Evolutionary conservation across 768 basidiomycete species (phyloP).

Genomic region (Pleurotus cornucopiae): DNA sequence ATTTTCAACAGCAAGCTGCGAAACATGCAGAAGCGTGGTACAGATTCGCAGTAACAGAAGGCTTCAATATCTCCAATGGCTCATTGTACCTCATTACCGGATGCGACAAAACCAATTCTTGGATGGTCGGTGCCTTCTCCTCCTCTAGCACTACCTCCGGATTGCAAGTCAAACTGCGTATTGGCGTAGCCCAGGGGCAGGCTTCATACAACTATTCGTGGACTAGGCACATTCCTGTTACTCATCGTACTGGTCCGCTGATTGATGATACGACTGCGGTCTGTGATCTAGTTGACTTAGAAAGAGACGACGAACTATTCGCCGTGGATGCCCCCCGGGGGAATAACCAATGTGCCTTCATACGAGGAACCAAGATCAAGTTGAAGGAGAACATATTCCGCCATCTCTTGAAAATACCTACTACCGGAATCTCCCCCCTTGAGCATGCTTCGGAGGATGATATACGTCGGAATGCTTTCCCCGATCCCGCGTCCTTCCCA

Average conservation of each 20-base stretch:
- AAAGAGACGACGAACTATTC: background rate
- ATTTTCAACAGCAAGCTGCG: slow-evolving; percentile 1
- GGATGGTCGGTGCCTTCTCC: slow-evolving; percentile 14
- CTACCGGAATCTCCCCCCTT: no score
- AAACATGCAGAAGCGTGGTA: slow-evolving; percentile 12
- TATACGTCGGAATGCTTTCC: no score
- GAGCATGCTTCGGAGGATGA: no score
- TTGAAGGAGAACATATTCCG: background rate
- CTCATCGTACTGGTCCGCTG: slow-evolving; percentile 11
- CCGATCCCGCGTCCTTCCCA: no score
- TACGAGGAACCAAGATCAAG: slow-evolving; percentile 9
- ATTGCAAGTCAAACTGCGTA: slow-evolving; percentile 7
- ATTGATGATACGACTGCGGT: background rate
- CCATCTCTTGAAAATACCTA: background rate
- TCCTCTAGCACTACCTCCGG: slow-evolving; percentile 8
- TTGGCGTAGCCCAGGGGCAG: background rate
- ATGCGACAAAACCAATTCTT: slow-evolving; percentile 15
- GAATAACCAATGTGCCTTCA: slow-evolving; percentile 9
- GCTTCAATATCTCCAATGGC: slow-evolving; percentile 11
- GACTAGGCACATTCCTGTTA: slow-evolving; percentile 11
- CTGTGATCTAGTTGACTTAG: background rate
- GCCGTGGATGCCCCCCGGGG: background rate
- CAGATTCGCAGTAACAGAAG: slow-evolving; percentile 5
- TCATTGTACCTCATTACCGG: slow-evolving; percentile 18
- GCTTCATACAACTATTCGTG: slow-evolving; percentile 11